These are phyloP conservation scores for Gymnopilus junonius DNA, from an alignment of 768 basidiomycete species.

Conservation along the genomic window DNA sequence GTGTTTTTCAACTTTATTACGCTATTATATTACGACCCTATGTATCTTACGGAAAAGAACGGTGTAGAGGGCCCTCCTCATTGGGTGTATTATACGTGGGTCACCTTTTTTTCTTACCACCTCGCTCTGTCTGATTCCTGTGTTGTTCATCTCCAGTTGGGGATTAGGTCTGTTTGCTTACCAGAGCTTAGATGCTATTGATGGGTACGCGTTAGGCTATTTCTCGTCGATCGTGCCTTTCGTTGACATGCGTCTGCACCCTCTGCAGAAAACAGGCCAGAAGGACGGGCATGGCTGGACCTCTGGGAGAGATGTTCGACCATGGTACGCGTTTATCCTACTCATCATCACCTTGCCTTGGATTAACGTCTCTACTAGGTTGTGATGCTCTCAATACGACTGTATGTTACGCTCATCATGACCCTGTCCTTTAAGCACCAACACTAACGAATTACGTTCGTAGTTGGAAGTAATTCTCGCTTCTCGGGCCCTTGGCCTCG, in stretches of 20 bases:
- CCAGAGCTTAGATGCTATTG: slow-evolving; percentile 88
- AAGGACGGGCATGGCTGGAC: slow-evolving; percentile 96
- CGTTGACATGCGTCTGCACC: background rate
- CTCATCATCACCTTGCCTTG: background rate
- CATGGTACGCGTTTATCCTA: slow-evolving; percentile 65
- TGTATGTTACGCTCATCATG: slow-evolving; percentile 41
- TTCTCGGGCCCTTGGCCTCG: slow-evolving; percentile 85
- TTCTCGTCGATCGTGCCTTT: background rate
- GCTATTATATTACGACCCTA: slow-evolving; percentile 82
- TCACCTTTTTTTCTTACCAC: too few species aligned
- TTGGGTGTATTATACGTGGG: slow-evolving; percentile 92
- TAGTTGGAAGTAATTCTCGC: slow-evolving; percentile 89
- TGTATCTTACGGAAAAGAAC: slow-evolving; percentile 70
- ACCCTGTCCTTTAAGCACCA: background rate
- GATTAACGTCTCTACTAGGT: slow-evolving; percentile 43
- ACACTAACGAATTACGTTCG: background rate
- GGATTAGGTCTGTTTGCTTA: slow-evolving; percentile 88
- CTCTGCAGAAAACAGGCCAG: slow-evolving; percentile 86
- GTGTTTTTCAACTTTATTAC: slow-evolving; percentile 87
- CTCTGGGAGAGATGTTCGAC: slow-evolving; percentile 97
- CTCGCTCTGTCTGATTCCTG: background rate
- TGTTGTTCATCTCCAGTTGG: slow-evolving; percentile 57
- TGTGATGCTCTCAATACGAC: slow-evolving; percentile 97
- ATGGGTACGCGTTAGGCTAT: slow-evolving; percentile 65
- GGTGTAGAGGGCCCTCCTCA: slow-evolving; percentile 66